Evolutionary conservation across 2,329 filamentous ascomycete species (phyloP), one percentile per base, ranked within the genome.

Genomic region (Fusarium nisikadoi): DNA sequence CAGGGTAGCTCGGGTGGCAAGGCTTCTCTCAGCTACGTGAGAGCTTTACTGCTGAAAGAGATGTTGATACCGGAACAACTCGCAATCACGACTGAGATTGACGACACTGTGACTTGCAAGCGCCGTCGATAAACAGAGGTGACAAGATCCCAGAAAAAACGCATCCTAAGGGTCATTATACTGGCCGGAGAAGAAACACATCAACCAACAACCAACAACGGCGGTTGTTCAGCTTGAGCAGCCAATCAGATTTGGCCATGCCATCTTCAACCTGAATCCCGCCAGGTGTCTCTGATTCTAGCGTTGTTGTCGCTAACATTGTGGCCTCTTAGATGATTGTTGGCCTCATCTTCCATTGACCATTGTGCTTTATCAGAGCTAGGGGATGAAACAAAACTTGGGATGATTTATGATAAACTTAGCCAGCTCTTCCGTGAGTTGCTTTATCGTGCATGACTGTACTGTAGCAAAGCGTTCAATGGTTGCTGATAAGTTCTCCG

Each of bases 121-220:
- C 64, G 64, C 66, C 45, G 27, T 42, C 8, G 16, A 41, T 20
- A 36, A 38, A 33, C 19, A 13, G 36, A 19, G 35, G 29, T 50
- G 43, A 33, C 23, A 12, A 33, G 29, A n/a, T 33, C 16, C 10
- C 29, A 36, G 31, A 33, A 33, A 59, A 23, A 60, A 39, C 19
- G n/a, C 23, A n/a, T 8, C n/a, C 45, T 41, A 20, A 8, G 29
- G 56, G 57, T 45, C 60, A 9, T 42, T 38, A 39, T 33, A 5
- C 27, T 19, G 65, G 65, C 25, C 59, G 20, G 8, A 19, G 23
- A 3, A 59, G 39, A n/a, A 53, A 50, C 38, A 61, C 5, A n/a
- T 19, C 45, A 53, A 68, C 58, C 60, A 62, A 72, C 70, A 72
- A 41, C 47, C 45, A 47, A 50, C 27, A 49, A 39, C 11, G 27